These are phyloP conservation scores for Golubevia pallescens DNA, from an alignment of 1,284 basidiomycete genomes.

Conservation along the genomic window DNA sequence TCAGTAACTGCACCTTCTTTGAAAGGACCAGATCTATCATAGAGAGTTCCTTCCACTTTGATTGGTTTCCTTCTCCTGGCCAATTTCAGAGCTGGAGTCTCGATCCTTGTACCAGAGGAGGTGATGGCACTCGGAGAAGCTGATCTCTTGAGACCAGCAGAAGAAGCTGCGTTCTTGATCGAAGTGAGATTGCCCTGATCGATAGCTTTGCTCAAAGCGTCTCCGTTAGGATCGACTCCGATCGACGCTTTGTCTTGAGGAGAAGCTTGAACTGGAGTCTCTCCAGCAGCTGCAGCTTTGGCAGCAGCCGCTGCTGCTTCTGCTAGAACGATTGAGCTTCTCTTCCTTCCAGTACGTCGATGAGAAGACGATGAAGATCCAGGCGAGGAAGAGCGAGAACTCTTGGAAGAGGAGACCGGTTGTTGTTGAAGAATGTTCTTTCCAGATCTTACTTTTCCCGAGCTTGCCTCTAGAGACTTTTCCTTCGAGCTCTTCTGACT, in stretches of 20 bases:
- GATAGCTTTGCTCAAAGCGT: not conserved
- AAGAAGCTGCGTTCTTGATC: not conserved
- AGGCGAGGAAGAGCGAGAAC: not conserved
- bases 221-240: not conserved
- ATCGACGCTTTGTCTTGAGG: not conserved
- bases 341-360: not conserved
- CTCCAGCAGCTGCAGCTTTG: conserved; percentile 13
- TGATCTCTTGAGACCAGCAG: not conserved
- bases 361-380: not conserved
- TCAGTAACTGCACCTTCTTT: conserved; percentile 53
- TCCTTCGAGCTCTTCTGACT: not conserved
- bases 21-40: conserved; percentile 53
- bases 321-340: conserved; percentile 22
- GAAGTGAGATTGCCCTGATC: not conserved
- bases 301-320: conserved; percentile 39
- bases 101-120: conserved; percentile 1
- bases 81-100: conserved; percentile 30
- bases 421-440: not conserved
- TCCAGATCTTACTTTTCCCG: not conserved
- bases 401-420: not conserved
- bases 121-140: conserved; percentile 1
- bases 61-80: conserved; percentile 34
- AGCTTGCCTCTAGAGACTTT: not conserved
- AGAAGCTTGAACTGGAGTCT: not conserved
- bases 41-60: conserved; percentile 54